phyloP scores from a whole-genome alignment of 1,284 basidiomycete species.

The Apiotrichum montevideense region DNA sequence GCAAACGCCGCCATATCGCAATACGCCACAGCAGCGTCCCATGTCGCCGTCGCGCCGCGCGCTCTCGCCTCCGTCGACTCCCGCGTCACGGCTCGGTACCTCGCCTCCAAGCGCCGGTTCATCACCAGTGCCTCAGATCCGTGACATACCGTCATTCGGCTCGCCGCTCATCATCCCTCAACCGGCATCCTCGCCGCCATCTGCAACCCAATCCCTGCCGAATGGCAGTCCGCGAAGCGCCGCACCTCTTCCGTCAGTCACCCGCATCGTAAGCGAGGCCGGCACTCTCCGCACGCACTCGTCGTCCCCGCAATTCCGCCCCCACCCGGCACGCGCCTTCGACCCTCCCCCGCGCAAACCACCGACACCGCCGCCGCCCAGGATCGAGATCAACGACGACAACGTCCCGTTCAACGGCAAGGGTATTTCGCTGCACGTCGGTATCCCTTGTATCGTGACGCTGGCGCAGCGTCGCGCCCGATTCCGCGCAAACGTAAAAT shows the following conservation, averaged over 20 bases:
- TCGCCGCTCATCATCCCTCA: not conserved
- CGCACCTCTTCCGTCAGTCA: not conserved
- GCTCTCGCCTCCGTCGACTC: not conserved
- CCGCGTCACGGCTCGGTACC: no score
- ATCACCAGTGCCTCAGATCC: not conserved
- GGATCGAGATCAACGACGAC: constrained; percentile 13
- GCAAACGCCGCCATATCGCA: not conserved
- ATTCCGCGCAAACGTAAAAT: constrained; percentile 78
- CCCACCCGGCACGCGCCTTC: constrained; percentile 42
- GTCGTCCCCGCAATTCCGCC: constrained; percentile 29
- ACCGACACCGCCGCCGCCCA: constrained; percentile 6
- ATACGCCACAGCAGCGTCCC: not conserved
- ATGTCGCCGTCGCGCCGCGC: not conserved
- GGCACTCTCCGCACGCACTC: constrained; percentile 2
- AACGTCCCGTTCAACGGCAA: constrained; percentile 19
- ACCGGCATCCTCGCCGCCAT: not conserved
- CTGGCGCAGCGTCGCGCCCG: constrained; percentile 60
- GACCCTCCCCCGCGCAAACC: constrained; percentile 33
- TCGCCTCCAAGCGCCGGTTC: not conserved
- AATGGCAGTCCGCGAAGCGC: not conserved
- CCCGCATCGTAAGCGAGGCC: constrained; percentile 3
- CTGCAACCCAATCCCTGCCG: not conserved
- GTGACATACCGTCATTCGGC: not conserved
- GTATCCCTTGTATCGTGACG: constrained; percentile 85
- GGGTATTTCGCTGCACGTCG: constrained; percentile 73